Percentiles rank a stretch among this genome's conserved stretches.
Evolutionary conservation across 1,139 yeast species (phyloP).

Genomic region (Eremothecium sinecaudum): DNA sequence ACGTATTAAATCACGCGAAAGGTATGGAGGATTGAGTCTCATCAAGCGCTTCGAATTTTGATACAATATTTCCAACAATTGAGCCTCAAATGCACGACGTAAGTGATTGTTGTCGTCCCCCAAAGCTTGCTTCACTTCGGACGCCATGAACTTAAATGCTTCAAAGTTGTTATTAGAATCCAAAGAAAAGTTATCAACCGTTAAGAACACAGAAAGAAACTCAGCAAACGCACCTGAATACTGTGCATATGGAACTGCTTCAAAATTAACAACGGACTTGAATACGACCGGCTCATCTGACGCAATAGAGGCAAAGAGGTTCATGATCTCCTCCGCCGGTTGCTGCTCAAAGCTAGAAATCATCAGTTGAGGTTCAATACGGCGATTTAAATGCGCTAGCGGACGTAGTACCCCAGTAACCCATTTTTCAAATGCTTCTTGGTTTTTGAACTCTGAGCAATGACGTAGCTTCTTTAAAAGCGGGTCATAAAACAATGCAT

Average conservation of each 20-base stretch:
- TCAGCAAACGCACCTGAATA: constrained; percentile 10
- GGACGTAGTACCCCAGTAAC: constrained; percentile 22
- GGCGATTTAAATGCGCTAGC: constrained; percentile 16
- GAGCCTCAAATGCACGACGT: constrained; percentile 8
- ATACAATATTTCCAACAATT: constrained; percentile 19
- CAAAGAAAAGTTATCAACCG: constrained; percentile 14
- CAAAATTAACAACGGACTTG: constrained; percentile 10
- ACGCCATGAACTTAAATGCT: constrained; percentile 13
- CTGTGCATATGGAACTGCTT: constrained; percentile 20
- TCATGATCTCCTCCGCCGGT: constrained; percentile 11
- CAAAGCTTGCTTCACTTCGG: constrained; percentile 6
- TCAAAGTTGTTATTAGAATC: constrained; percentile 12
- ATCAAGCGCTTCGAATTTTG: constrained; percentile 14
- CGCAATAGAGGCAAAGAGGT: constrained; percentile 10
- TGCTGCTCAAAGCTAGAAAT: constrained; percentile 19
- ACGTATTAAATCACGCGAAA: constrained; percentile 9
- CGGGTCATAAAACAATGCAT: constrained; percentile 13
- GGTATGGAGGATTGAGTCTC: constrained; percentile 7
- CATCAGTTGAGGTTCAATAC: constrained; percentile 9
- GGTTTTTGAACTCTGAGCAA: neutral
- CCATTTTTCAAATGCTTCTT: constrained; percentile 16
- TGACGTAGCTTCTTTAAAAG: constrained; percentile 9
- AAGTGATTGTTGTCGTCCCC: constrained; percentile 1
- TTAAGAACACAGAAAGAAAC: constrained; percentile 15
- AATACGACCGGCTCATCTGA: constrained; percentile 3